phyloP scores from a whole-genome alignment of 129 eudicot genomes.

The Lactuca saligna region DNA sequence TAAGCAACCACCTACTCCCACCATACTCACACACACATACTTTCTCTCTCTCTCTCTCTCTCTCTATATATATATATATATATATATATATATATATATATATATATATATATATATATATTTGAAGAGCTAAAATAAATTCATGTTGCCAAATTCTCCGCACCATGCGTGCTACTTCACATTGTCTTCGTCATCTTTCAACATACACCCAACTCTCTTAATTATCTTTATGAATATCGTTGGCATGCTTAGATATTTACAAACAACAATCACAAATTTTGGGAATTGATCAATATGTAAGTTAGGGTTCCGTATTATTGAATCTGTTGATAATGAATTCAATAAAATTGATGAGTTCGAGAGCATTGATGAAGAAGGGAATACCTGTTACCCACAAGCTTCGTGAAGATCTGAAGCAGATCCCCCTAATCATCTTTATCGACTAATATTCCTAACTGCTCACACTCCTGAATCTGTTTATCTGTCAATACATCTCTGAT shows the following conservation, averaged over 20 bases:
- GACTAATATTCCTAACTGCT: constrained; percentile 85
- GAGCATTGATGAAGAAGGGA: background rate
- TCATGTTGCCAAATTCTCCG: too few species aligned
- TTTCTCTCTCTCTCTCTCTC: too few species aligned
- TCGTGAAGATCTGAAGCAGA: constrained; percentile 17
- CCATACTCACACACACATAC: too few species aligned
- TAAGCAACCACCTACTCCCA: too few species aligned
- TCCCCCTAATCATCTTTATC: constrained; percentile 97
- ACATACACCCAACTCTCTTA: constrained; percentile 90
- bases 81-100: too few species aligned
- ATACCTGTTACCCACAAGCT: constrained; percentile 95
- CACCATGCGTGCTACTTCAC: too few species aligned
- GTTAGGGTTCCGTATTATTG: too few species aligned
- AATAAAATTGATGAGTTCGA: background rate
- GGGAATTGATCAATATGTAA: too few species aligned
- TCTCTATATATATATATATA: too few species aligned
- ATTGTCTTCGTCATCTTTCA: constrained; percentile 9
- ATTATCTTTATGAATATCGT: constrained; percentile 86
- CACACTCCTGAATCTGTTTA: constrained; percentile 85
- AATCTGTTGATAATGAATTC: background rate
- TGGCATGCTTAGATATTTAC: constrained; percentile 51
- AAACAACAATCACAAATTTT: too few species aligned
- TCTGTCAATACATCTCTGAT: constrained; percentile 73
- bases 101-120: too few species aligned
- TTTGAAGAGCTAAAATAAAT: too few species aligned